phyloP scores from a whole-genome alignment of 2,329 filamentous ascomycete genomes.

The Ceratocystis destructans region DNA sequence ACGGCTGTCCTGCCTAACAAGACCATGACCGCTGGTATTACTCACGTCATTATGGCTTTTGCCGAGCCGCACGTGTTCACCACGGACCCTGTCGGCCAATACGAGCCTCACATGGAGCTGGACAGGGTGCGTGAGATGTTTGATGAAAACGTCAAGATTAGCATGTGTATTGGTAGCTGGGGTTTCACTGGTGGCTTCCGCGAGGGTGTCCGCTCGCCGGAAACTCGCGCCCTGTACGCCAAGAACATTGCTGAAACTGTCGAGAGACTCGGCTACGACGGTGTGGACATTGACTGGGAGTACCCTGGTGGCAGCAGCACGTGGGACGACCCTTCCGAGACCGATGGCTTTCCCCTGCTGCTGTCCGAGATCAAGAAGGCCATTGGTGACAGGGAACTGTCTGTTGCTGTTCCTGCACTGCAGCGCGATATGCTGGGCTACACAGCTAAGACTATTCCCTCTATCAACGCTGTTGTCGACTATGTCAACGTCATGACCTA shows the following conservation, averaged over 20 bases:
- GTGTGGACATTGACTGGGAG: conserved; percentile 24
- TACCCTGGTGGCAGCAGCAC: conserved; percentile 50
- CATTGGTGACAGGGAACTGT: conserved; percentile 44
- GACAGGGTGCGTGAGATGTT: conserved; percentile 29
- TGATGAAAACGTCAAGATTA: conserved; percentile 41
- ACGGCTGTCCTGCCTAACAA: not conserved
- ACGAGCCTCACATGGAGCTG: conserved; percentile 42
- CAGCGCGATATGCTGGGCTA: conserved; percentile 54
- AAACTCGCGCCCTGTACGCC: conserved; percentile 44
- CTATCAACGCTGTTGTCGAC: conserved; percentile 47
- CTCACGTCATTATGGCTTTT: conserved; percentile 47
- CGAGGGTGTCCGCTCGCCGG: conserved; percentile 37
- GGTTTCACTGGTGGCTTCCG: conserved; percentile 53
- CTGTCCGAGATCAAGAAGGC: conserved; percentile 43
- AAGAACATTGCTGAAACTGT: conserved; percentile 51
- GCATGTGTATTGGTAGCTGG: conserved; percentile 64
- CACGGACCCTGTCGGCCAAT: conserved; percentile 25
- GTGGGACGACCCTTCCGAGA: conserved; percentile 51
- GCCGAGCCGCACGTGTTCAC: conserved; percentile 43
- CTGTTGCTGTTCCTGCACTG: conserved; percentile 53
- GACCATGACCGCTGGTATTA: conserved; percentile 26
- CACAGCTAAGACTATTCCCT: conserved; percentile 41
- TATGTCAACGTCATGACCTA: conserved; percentile 58
- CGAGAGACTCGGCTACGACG: conserved; percentile 48
- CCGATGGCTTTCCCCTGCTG: conserved; percentile 48